Percentiles rank a stretch among this genome's conserved stretches.
phyloP scores from a whole-genome alignment of 805 yeast genomes.

The Saturnispora ahearnii region DNA sequence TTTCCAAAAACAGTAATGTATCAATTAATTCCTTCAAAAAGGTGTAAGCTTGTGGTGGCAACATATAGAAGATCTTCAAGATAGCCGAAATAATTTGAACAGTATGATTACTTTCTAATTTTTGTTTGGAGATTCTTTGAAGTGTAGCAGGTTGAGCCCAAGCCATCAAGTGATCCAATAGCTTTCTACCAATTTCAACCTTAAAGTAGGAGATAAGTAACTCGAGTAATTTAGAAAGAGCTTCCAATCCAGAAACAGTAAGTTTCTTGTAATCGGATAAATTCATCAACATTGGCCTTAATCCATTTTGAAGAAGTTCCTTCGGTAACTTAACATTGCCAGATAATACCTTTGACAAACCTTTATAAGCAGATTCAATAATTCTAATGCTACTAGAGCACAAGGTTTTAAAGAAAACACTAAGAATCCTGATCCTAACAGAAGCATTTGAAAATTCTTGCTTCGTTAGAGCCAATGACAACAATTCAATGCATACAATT shows the following conservation, averaged over 20 bases:
- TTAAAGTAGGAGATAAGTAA: conserved; percentile 85
- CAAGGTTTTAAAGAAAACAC: conserved; percentile 90
- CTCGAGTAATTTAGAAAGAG: conserved; percentile 78
- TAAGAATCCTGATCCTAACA: conserved; percentile 75
- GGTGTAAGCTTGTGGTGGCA: conserved; percentile 88
- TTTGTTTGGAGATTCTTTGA: conserved; percentile 69
- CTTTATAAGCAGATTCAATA: conserved; percentile 88
- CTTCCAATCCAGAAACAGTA: conserved; percentile 84
- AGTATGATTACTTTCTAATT: conserved; percentile 68
- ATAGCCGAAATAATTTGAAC: conserved; percentile 86
- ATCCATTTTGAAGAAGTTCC: conserved; percentile 88
- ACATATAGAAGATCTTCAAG: conserved; percentile 78
- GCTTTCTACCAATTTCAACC: conserved; percentile 90
- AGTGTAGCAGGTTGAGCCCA: conserved; percentile 86
- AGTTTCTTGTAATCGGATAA: conserved; percentile 87
- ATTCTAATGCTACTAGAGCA: conserved; percentile 78
- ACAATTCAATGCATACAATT: conserved; percentile 77
- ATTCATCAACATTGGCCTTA: conserved; percentile 92
- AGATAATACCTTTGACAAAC: conserved; percentile 71
- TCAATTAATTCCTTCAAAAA: conserved; percentile 81
- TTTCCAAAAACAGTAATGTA: conserved; percentile 70
- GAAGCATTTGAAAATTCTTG: conserved; percentile 66
- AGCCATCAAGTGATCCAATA: conserved; percentile 87
- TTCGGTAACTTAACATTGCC: conserved; percentile 87
- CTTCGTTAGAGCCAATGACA: conserved; percentile 75